Evolutionary conservation across 2,329 filamentous ascomycete species (phyloP).

Genomic region (Colletotrichum sp.): DNA sequence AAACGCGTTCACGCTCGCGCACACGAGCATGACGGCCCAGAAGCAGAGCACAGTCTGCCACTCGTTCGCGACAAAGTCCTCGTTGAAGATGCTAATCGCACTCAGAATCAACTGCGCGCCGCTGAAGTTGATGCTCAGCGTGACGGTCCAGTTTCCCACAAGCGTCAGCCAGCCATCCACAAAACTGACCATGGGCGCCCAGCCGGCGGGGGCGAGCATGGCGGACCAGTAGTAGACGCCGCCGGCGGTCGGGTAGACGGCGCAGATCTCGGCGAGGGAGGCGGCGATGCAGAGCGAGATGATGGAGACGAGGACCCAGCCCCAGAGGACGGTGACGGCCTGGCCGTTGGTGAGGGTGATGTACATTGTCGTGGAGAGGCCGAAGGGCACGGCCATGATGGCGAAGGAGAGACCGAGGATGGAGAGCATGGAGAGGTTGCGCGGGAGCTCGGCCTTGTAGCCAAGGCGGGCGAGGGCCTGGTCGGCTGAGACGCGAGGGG

Average conservation of each 20-base stretch:
- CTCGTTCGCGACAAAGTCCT: constrained; percentile 68
- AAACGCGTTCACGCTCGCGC: constrained; percentile 70
- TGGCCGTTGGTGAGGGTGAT: constrained; percentile 73
- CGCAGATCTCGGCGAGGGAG: constrained; percentile 72
- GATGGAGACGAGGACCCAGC: constrained; percentile 70
- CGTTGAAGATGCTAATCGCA: constrained; percentile 73
- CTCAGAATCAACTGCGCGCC: constrained; percentile 64
- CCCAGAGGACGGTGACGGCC: constrained; percentile 72
- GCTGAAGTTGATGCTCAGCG: constrained; percentile 71
- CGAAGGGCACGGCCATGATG: constrained; percentile 76
- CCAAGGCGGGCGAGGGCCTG: constrained; percentile 47
- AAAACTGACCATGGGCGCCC: constrained; percentile 71
- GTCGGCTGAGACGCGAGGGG: constrained; percentile 13
- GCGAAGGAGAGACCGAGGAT: constrained; percentile 73
- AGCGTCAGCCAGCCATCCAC: constrained; percentile 75
- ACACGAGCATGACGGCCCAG: constrained; percentile 73
- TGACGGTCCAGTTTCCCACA: constrained; percentile 75
- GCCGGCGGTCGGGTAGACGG: constrained; percentile 71
- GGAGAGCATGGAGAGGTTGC: constrained; percentile 58
- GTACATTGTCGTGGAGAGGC: constrained; percentile 71
- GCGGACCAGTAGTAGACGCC: constrained; percentile 76
- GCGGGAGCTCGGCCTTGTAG: constrained; percentile 53
- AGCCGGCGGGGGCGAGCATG: constrained; percentile 69
- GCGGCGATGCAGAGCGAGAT: constrained; percentile 69
- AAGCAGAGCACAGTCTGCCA: constrained; percentile 77